Evolutionary conservation across 768 basidiomycete genomes (phyloP).

Genomic region (Suillus subluteus): DNA sequence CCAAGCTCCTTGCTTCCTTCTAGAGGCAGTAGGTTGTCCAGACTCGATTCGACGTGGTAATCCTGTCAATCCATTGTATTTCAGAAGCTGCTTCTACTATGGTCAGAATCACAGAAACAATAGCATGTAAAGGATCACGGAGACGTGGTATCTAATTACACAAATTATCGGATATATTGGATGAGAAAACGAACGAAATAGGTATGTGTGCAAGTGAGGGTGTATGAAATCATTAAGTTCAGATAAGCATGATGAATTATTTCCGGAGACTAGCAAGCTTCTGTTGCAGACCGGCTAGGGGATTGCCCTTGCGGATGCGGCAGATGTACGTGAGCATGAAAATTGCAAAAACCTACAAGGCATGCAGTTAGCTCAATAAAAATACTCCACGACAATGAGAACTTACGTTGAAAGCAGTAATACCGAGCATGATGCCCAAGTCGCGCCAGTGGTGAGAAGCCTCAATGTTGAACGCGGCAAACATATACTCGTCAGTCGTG

Average conservation of each 20-base stretch:
- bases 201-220: constrained; percentile 4
- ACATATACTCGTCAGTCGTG: constrained; percentile 57
- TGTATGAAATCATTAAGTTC: constrained; percentile 1
- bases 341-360: constrained; percentile 28
- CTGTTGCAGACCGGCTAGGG: constrained; percentile 4
- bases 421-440: constrained; percentile 49
- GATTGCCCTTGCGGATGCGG: constrained; percentile 29
- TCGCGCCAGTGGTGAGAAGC: constrained; percentile 55
- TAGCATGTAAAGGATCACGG: neutral
- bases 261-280: constrained; percentile 5
- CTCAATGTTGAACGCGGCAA: constrained; percentile 55
- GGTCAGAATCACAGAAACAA: neutral
- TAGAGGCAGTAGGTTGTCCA: neutral
- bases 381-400: too few relatives aligned
- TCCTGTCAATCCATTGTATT: neutral
- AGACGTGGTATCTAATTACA: constrained; percentile 5
- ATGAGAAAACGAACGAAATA: too few relatives aligned
- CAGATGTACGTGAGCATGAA: constrained; percentile 36
- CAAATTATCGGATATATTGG: neutral
- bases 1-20: neutral
- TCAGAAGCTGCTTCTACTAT: neutral
- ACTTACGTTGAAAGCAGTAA: constrained; percentile 49
- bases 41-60: neutral
- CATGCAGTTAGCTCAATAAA: neutral
- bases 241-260: neutral